Conservation (phyloP, 2,329 filamentous ascomycete species). For the Pezicula rhizophila region DNA sequence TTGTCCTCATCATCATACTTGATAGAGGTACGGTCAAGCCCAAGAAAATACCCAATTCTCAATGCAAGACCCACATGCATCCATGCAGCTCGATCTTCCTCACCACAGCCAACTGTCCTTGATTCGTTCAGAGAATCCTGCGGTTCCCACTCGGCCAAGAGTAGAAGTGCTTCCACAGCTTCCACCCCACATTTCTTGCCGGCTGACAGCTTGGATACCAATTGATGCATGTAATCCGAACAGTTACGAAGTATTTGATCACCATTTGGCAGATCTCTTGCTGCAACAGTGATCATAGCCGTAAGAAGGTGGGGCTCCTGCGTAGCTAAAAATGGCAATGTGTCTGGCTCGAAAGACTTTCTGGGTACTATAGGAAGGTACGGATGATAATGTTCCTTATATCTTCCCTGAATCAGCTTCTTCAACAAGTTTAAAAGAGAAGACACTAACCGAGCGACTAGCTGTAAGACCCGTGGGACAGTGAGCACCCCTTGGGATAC, state of each 20-base stretch:
- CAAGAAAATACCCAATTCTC: conserved; percentile 64
- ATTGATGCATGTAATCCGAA: conserved; percentile 60
- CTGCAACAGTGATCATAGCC: conserved; percentile 61
- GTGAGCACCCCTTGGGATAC: conserved; percentile 10
- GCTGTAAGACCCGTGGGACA: conserved; percentile 4
- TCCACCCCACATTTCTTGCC: conserved; percentile 62
- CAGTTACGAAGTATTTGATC: conserved; percentile 57
- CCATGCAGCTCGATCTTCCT: conserved; percentile 69
- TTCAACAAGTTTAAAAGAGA: conserved; percentile 33
- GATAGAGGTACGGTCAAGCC: conserved; percentile 61
- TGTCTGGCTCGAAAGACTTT: conserved; percentile 49
- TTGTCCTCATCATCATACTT: conserved; percentile 51
- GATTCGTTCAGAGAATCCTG: conserved; percentile 16
- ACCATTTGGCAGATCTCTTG: conserved; percentile 61
- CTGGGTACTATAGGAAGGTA: conserved; percentile 62
- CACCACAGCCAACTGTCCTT: conserved; percentile 61
- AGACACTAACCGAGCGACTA: conserved; percentile 6
- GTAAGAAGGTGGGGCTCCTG: conserved; percentile 61
- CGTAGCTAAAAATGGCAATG: conserved; percentile 48
- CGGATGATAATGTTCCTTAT: conserved; percentile 59
- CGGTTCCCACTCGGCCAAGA: conserved; percentile 61
- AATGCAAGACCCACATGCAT: conserved; percentile 68
- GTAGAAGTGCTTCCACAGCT: conserved; percentile 60
- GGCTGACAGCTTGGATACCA: conserved; percentile 60
- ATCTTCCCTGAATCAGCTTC: conserved; percentile 45